Conservation (phyloP, 2,329 filamentous ascomycete genomes). For the Huntiella moniliformis region DNA sequence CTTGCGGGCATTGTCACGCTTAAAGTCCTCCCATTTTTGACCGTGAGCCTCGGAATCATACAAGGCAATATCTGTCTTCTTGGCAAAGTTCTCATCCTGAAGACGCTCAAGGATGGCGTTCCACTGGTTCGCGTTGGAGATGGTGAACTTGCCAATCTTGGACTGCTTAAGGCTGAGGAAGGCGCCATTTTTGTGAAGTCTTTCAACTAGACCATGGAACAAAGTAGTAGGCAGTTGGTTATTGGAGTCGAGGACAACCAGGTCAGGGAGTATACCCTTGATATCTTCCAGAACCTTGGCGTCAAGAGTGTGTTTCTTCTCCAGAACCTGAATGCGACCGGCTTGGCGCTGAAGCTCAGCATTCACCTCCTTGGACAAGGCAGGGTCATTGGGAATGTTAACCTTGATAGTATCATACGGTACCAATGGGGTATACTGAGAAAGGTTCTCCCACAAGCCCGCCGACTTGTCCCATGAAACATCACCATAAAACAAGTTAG, state of each 20-base stretch:
- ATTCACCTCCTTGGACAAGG: not conserved
- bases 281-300: slow-evolving; percentile 24
- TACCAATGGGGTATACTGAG: slow-evolving; percentile 16
- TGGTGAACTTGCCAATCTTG: slow-evolving; percentile 18
- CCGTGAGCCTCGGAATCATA: slow-evolving; percentile 18
- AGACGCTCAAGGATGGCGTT: slow-evolving; percentile 25
- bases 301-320: slow-evolving; percentile 7
- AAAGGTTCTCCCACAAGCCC: slow-evolving; percentile 15
- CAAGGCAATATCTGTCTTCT: slow-evolving; percentile 4
- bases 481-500: slow-evolving; percentile 4
- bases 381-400: not conserved
- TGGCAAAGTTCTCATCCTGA: slow-evolving; percentile 17
- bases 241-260: slow-evolving; percentile 35
- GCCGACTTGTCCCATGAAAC: slow-evolving; percentile 15
- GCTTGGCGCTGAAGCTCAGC: slow-evolving; percentile 17
- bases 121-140: slow-evolving; percentile 30
- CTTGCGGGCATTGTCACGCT: slow-evolving; percentile 15
- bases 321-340: slow-evolving; percentile 1
- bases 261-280: slow-evolving; percentile 31
- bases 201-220: slow-evolving; percentile 42
- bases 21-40: slow-evolving; percentile 17
- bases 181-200: slow-evolving; percentile 29
- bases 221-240: slow-evolving; percentile 36
- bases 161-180: slow-evolving; percentile 28
- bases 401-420: not conserved